Evolutionary conservation across 2,329 filamentous ascomycete species (phyloP).

Genomic region (Davidsoniella virescens): DNA sequence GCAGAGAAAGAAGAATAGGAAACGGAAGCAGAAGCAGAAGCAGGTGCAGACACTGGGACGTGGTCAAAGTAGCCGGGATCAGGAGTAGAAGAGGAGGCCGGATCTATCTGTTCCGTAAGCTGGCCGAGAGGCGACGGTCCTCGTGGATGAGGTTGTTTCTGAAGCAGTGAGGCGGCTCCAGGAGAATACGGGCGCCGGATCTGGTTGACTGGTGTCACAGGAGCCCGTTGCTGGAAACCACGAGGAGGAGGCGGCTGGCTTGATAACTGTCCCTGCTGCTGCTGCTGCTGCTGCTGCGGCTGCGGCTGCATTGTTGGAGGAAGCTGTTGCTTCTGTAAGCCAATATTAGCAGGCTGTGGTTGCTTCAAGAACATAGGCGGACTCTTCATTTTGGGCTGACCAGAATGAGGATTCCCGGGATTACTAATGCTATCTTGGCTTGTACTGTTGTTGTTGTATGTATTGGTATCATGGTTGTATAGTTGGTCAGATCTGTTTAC

Average conservation of each 20-base stretch:
- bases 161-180: neutral
- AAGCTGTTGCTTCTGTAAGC: neutral
- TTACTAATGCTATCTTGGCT: neutral
- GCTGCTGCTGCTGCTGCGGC: neutral
- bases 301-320: neutral
- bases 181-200: conserved; percentile 8
- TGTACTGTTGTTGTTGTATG: too few species aligned
- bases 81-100: neutral
- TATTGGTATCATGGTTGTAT: too few species aligned
- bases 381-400: too few species aligned
- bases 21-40: neutral
- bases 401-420: too few species aligned
- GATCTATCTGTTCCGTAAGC: neutral
- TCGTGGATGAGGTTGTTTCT: neutral
- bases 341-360: neutral
- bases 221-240: neutral
- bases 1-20: neutral
- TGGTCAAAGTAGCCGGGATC: neutral
- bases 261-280: neutral
- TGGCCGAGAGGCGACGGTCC: neutral
- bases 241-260: neutral
- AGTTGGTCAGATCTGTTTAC: conserved; percentile 19
- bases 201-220: conserved; percentile 9
- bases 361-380: neutral
- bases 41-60: too few species aligned